A percentile compares a stretch with the other conserved stretches of the same genome.
phyloP scores from a whole-genome alignment of 2,329 filamentous ascomycete genomes.

The Trichoderma hamatum region DNA sequence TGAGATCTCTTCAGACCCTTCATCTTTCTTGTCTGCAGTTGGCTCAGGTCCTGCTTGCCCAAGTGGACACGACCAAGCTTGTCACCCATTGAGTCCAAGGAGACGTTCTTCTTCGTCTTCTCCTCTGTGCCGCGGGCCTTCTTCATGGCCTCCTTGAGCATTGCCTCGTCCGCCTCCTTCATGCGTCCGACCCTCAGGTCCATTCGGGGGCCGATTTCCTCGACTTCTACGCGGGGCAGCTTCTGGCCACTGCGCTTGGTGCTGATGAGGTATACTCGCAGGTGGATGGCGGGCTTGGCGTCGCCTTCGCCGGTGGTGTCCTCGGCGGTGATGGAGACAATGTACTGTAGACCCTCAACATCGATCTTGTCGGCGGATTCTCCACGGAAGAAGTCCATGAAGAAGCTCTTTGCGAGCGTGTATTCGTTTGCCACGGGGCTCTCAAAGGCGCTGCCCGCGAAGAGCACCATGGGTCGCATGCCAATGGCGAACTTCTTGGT shows the following conservation, averaged over 20 bases:
- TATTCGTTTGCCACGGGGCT: conserved; percentile 78
- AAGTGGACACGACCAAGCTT: conserved; percentile 94
- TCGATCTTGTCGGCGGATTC: conserved; percentile 77
- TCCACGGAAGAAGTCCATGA: conserved; percentile 90
- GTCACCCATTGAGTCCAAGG: conserved; percentile 88
- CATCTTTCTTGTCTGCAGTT: conserved; percentile 97
- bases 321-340: conserved; percentile 78
- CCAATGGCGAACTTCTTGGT: conserved; percentile 76
- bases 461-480: conserved; percentile 86
- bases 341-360: conserved; percentile 91
- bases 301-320: conserved; percentile 55
- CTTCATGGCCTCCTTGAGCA: conserved; percentile 89
- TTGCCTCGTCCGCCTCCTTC: conserved; percentile 74
- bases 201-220: conserved; percentile 93
- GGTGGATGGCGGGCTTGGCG: conserved; percentile 59
- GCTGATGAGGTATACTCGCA: conserved; percentile 82
- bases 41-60: conserved; percentile 82
- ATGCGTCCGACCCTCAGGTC: conserved; percentile 85
- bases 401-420: conserved; percentile 81
- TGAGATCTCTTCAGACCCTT: conserved; percentile 91
- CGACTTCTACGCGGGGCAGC: conserved; percentile 86
- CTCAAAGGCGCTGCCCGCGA: conserved; percentile 86
- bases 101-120: conserved; percentile 93
- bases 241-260: conserved; percentile 87
- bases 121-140: conserved; percentile 76